These are phyloP conservation scores for Camellia sinensis DNA, from an alignment of 148 eudicot genomes.

Conservation along the genomic window DNA sequence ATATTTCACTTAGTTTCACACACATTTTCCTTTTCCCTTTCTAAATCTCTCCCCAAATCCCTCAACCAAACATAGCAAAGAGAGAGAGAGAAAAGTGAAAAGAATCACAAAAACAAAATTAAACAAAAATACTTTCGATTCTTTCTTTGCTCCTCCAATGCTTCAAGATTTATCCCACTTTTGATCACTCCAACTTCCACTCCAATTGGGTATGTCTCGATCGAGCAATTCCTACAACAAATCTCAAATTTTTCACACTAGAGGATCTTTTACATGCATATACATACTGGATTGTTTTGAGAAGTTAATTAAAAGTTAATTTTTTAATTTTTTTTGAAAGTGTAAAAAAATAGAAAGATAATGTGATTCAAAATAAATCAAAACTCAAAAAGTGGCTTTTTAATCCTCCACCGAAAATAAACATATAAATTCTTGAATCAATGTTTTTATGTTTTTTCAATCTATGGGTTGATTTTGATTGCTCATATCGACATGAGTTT, in stretches of 20 bases:
- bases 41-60: too few species aligned
- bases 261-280: background rate
- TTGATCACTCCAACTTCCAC: slow-evolving; percentile 11
- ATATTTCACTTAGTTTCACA: too few species aligned
- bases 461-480: background rate
- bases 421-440: background rate
- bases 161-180: background rate
- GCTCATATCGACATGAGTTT: background rate
- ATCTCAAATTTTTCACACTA: background rate
- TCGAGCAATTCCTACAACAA: background rate
- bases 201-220: slow-evolving; percentile 31
- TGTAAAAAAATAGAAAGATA: too few species aligned
- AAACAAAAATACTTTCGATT: slow-evolving; percentile 10
- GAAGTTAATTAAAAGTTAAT: too few species aligned
- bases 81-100: background rate
- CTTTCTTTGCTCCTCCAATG: slow-evolving; percentile 11
- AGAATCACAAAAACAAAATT: background rate
- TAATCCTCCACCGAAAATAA: too few species aligned
- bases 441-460: background rate
- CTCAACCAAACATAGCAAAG: too few species aligned
- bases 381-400: too few species aligned
- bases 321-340: too few species aligned
- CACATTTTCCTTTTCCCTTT: too few species aligned
- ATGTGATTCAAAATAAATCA: too few species aligned
- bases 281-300: background rate